Conservation (phyloP, 257 asterid species). For the Solanum chilense region DNA sequence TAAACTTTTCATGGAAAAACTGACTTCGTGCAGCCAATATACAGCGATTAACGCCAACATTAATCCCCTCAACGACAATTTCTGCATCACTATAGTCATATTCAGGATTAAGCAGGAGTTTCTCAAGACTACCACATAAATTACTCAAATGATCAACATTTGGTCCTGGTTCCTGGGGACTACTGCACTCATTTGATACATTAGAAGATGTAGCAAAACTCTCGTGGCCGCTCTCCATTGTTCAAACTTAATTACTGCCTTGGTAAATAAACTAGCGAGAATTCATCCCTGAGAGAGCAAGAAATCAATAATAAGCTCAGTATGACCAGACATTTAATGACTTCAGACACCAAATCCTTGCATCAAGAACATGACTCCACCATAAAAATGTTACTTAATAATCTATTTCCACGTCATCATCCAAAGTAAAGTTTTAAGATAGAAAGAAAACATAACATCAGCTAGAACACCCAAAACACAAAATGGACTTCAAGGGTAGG, state of each 20-base stretch:
- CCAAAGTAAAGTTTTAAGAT: not conserved
- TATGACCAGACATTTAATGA: not conserved
- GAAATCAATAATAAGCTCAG: not conserved
- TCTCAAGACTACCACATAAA: conserved; percentile 54
- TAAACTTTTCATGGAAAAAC: conserved; percentile 15
- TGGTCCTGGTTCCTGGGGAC: conserved; percentile 34
- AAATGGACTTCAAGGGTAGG: not conserved
- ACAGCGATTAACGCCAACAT: conserved; percentile 65
- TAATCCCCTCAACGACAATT: conserved; percentile 52
- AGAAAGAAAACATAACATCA: not conserved
- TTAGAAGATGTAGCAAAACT: conserved; percentile 52
- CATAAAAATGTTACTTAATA: not conserved
- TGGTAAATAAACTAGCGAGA: not conserved
- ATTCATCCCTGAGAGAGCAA: not conserved
- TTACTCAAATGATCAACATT: conserved; percentile 42
- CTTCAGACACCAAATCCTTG: not conserved
- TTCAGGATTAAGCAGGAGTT: conserved; percentile 37
- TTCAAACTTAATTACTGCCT: not conserved
- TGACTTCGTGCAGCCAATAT: conserved; percentile 67
- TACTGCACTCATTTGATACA: conserved; percentile 44
- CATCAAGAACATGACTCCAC: not conserved
- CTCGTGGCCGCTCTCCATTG: conserved; percentile 62
- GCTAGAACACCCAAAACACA: not conserved
- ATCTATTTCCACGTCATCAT: not conserved
- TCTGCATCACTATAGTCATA: conserved; percentile 68